phyloP scores from a whole-genome alignment of 805 yeast species.

The Saccharomycopsis malanga region DNA sequence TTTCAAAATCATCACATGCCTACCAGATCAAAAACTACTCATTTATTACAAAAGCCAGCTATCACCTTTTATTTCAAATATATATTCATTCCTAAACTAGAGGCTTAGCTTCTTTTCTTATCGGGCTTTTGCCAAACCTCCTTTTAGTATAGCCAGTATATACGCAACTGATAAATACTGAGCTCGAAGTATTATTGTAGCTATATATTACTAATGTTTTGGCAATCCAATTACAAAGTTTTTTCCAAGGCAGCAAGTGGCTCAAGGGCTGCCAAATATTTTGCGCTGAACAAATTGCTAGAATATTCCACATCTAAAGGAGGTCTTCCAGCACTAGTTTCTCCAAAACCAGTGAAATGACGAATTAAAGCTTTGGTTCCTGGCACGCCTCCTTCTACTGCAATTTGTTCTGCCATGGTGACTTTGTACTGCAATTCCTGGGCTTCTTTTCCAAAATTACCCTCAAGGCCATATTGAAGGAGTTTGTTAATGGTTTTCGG shows the following conservation, averaged over 20 bases:
- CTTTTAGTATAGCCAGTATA: no score
- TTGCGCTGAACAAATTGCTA: conserved; percentile 14
- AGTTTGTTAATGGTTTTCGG: conserved; percentile 41
- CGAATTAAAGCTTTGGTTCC: conserved; percentile 28
- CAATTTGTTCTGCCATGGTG: conserved; percentile 33
- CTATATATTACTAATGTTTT: no score
- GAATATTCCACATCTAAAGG: conserved; percentile 25
- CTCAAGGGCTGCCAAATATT: conserved; percentile 22
- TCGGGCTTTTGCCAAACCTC: no score
- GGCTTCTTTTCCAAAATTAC: conserved; percentile 36
- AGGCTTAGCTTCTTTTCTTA: no score
- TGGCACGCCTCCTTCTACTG: conserved; percentile 29
- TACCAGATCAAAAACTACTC: no score
- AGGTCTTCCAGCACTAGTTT: conserved; percentile 28
- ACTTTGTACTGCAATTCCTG: conserved; percentile 36
- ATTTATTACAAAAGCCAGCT: no score
- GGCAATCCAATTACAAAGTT: conserved; percentile 16
- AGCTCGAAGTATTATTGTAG: no score
- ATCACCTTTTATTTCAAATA: no score
- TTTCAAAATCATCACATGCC: no score
- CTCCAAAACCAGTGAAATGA: conserved; percentile 26
- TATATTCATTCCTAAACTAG: no score
- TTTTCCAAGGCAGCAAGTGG: conserved; percentile 22
- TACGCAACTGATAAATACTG: no score
- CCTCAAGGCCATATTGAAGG: conserved; percentile 30